Percentiles rank a stretch among this genome's conserved stretches.
Evolutionary conservation across 1,139 yeast genomes (phyloP).

Genomic region (Arxiozyma slooffiae): DNA sequence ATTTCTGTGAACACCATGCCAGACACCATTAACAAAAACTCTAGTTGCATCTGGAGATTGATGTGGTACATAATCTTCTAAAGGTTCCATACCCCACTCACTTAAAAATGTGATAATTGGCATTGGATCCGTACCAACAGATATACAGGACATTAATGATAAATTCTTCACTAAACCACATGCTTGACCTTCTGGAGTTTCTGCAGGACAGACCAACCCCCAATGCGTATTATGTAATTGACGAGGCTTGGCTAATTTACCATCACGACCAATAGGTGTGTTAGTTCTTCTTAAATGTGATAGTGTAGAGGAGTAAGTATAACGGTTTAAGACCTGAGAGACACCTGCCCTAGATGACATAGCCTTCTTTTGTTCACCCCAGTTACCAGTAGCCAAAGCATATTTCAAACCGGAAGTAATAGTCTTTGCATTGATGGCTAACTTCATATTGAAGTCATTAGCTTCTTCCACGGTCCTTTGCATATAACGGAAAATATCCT

Average conservation of each 20-base stretch:
- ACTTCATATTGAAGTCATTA: constrained; percentile 88
- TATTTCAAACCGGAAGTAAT: constrained; percentile 95
- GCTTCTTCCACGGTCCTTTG: constrained; percentile 98
- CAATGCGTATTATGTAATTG: constrained; percentile 98
- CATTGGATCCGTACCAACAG: constrained; percentile 96
- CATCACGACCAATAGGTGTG: constrained; percentile 98
- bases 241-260: constrained; percentile 96
- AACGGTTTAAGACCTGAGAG: constrained; percentile 94
- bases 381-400: constrained; percentile 97
- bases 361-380: constrained; percentile 99
- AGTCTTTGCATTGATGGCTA: constrained; percentile 94
- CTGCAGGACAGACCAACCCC: constrained; percentile 99
- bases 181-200: constrained; percentile 99
- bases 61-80: constrained; percentile 91
- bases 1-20: constrained; percentile 98
- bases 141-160: constrained; percentile 92
- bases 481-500: constrained; percentile 95
- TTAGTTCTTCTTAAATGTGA: constrained; percentile 98
- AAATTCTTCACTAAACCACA: constrained; percentile 97
- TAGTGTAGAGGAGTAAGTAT: constrained; percentile 92
- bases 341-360: constrained; percentile 99
- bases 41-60: constrained; percentile 87
- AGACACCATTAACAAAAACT: constrained; percentile 95
- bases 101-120: constrained; percentile 88
- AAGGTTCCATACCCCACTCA: constrained; percentile 99